These are phyloP conservation scores for Castanea crenata DNA, from an alignment of 306 rosid species.

Conservation along the genomic window DNA sequence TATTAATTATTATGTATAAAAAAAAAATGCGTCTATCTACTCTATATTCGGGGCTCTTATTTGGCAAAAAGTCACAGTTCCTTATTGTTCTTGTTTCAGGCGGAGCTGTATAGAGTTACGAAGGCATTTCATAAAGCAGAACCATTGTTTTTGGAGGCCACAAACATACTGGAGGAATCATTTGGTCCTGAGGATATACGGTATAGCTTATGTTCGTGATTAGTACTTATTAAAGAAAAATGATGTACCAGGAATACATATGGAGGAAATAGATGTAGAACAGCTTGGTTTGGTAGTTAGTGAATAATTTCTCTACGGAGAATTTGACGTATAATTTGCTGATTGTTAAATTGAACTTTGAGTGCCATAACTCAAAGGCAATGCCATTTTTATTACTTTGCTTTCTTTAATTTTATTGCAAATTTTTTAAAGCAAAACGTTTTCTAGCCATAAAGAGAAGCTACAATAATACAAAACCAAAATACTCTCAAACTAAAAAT, in stretches of 20 bases:
- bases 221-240: background rate
- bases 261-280: background rate
- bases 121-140: slow-evolving; percentile 81
- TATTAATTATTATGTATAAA: background rate
- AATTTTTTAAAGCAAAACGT: background rate
- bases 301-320: background rate
- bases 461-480: no score
- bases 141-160: slow-evolving; percentile 80
- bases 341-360: background rate
- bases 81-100: slow-evolving; percentile 47
- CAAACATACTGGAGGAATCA: slow-evolving; percentile 71
- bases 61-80: background rate
- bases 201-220: slow-evolving; percentile 34
- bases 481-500: no score
- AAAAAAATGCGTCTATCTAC: background rate
- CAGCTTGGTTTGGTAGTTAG: background rate
- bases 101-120: slow-evolving; percentile 79
- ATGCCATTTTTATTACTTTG: background rate
- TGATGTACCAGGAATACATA: background rate
- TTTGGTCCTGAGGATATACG: slow-evolving; percentile 82
- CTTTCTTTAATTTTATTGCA: background rate
- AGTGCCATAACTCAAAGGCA: background rate
- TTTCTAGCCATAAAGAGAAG: no score
- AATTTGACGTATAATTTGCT: background rate
- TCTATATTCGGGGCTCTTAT: background rate